Conservation (phyloP, 768 basidiomycete genomes). For the Sarcodon sp. region DNA sequence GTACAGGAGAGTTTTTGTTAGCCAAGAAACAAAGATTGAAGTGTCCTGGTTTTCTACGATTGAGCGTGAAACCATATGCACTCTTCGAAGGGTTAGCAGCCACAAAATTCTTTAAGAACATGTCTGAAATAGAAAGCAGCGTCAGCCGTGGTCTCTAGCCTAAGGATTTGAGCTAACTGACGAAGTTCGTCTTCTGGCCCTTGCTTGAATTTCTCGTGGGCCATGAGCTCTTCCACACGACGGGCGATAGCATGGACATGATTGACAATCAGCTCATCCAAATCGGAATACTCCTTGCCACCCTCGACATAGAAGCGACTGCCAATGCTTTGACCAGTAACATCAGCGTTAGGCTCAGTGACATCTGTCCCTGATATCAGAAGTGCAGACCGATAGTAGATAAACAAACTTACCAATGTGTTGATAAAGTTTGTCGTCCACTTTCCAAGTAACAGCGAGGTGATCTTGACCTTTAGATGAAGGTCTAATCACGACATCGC, state of each 20-base stretch:
- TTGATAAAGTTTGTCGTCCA: slow-evolving; percentile 90
- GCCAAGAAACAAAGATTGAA: slow-evolving; percentile 90
- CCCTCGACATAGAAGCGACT: slow-evolving; percentile 61
- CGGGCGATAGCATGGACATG: slow-evolving; percentile 92
- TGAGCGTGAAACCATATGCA: slow-evolving; percentile 91
- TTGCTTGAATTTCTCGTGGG: slow-evolving; percentile 89
- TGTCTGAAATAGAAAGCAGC: slow-evolving; percentile 32
- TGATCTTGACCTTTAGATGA: slow-evolving; percentile 91
- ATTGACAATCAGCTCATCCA: slow-evolving; percentile 95
- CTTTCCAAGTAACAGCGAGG: slow-evolving; percentile 98
- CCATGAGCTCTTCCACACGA: slow-evolving; percentile 88
- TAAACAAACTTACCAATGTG: slow-evolving; percentile 64
- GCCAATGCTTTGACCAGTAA: slow-evolving; percentile 50
- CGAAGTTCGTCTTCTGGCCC: slow-evolving; percentile 84
- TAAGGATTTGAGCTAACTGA: slow-evolving; percentile 27
- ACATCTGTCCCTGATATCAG: slow-evolving; percentile 41
- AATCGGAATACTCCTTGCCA: slow-evolving; percentile 78
- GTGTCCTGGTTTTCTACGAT: slow-evolving; percentile 83
- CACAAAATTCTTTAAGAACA: slow-evolving; percentile 80
- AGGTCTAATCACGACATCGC: slow-evolving; percentile 93
- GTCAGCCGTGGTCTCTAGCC: too few species aligned
- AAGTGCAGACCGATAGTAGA: neutral
- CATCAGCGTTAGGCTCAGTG: slow-evolving; percentile 67
- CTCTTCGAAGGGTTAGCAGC: slow-evolving; percentile 90
- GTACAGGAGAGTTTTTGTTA: slow-evolving; percentile 80